phyloP scores from a whole-genome alignment of 2,329 filamentous ascomycete genomes.

The Curvularia eragrostidis region DNA sequence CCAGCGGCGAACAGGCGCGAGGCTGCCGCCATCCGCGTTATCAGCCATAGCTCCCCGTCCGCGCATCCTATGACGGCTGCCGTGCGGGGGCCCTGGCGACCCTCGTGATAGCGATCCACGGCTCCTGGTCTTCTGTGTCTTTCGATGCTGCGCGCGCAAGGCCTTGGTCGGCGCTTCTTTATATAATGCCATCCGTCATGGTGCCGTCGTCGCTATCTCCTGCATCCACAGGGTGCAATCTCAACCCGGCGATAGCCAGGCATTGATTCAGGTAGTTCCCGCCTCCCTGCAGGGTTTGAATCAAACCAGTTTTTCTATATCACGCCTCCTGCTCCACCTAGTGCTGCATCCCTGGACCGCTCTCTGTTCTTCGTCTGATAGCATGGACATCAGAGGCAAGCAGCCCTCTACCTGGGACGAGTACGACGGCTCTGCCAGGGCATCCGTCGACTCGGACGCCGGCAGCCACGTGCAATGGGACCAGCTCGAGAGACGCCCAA shows the following conservation, averaged over 20 bases:
- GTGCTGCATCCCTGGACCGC: slow-evolving; percentile 15
- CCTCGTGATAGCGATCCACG: slow-evolving; percentile 19
- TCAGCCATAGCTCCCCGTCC: slow-evolving; percentile 12
- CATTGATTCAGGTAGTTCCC: slow-evolving; percentile 41
- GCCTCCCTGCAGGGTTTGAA: slow-evolving; percentile 36
- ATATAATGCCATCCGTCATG: slow-evolving; percentile 20
- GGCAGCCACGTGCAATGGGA: slow-evolving; percentile 50
- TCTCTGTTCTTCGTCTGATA: slow-evolving; percentile 3
- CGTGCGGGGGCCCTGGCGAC: slow-evolving; percentile 15
- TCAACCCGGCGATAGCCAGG: slow-evolving; percentile 39
- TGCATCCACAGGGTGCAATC: slow-evolving; percentile 29
- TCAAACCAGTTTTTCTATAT: slow-evolving; percentile 28
- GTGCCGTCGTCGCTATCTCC: slow-evolving; percentile 13
- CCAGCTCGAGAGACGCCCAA: slow-evolving; percentile 41
- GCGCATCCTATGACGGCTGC: slow-evolving; percentile 19
- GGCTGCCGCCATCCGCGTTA: slow-evolving; percentile 12
- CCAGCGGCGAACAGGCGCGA: slow-evolving; percentile 14
- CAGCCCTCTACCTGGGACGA: slow-evolving; percentile 56
- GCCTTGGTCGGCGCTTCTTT: slow-evolving; percentile 26
- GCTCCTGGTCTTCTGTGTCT: slow-evolving; percentile 9
- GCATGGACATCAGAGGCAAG: slow-evolving; percentile 49
- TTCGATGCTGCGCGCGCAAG: slow-evolving; percentile 10
- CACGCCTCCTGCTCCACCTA: slow-evolving; percentile 10
- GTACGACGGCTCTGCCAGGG: slow-evolving; percentile 53
- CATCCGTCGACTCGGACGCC: slow-evolving; percentile 50